Evolutionary conservation across 495 filamentous ascomycete species (phyloP).

Genomic region (Cercophora samala): DNA sequence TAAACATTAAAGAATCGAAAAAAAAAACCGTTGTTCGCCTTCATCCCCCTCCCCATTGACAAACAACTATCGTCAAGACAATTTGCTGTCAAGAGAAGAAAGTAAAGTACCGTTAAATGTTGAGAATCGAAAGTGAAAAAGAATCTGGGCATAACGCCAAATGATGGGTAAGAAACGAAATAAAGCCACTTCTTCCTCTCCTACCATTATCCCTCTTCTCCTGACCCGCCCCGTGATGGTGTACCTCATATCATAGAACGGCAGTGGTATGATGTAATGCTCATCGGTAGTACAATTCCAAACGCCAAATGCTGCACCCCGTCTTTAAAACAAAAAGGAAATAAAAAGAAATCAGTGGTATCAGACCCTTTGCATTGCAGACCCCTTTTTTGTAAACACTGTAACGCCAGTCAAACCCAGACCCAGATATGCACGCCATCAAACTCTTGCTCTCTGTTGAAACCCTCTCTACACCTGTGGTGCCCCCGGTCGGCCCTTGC

Average conservation of each 20-base stretch:
- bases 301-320: conserved; percentile 4
- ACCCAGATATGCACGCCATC: background rate
- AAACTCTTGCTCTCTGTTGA: background rate
- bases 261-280: background rate
- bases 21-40: background rate
- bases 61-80: background rate
- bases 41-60: background rate
- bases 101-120: background rate
- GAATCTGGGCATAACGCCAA: background rate
- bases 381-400: conserved; percentile 1
- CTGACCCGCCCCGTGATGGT: background rate
- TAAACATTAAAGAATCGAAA: background rate
- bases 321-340: background rate
- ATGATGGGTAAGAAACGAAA: background rate
- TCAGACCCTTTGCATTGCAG: conserved; percentile 7
- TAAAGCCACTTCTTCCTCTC: background rate
- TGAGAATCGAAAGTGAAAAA: background rate
- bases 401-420: conserved; percentile 1
- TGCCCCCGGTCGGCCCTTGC: conserved; percentile 37
- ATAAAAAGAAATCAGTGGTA: conserved; percentile 20
- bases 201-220: background rate
- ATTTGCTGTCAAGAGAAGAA: background rate
- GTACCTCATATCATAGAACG: background rate
- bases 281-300: background rate
- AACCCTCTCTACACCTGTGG: conserved; percentile 37